Base-by-base conservation (phyloP, 2,329 filamentous ascomycete genomes). In the Coniochaeta hoffmannii region DNA sequence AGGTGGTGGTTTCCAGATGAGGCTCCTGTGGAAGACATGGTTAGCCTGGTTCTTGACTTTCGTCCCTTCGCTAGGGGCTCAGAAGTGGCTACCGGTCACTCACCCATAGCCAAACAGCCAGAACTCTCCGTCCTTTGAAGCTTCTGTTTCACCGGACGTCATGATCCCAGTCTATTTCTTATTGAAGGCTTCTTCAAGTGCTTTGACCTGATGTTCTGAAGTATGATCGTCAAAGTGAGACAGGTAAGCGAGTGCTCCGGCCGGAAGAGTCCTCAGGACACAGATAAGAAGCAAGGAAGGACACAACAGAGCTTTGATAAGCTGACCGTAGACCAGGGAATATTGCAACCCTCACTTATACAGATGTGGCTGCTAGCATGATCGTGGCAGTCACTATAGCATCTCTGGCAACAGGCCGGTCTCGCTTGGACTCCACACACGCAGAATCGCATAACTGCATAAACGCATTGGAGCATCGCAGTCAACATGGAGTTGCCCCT, bases 101-200 rank as follows among this genome's bases (percentile, higher is more conserved):
- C 57, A 96, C 93, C 93, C 94, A 68, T 97, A 99, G 59, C 94
- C 94, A 71, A 96, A 97, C 49, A 99, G 78, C 94, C 94, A 99
- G 65, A 97, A 91, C 67, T 96, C 89, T 34, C 81, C 76, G 60
- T 63, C 63, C 65, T 66, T 67, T 46, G 65, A 58, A 50, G 69
- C 56, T 24, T 15, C 15, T 6, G 14, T 19, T 8, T 63, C 61
- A 26, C 66, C 63, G 53, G 59, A 57, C 22, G 69, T 72, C 74
- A 82, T 69, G 66, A 67, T 55, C 26, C 11, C 41, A 15, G 41
- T 32, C 7, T 7, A 8, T 32, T 12, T 32, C 4, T 2, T 46
- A 10, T 26, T 30, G 14, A 19, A 31, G 22, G 44, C 14, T 34
- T 6, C 26, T 34, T 30, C n/a, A n/a, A 19, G 22, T 31, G 44